A percentile compares a stretch with the other conserved stretches of the same genome.
Evolutionary conservation across 495 filamentous ascomycete genomes (phyloP).

Genomic region (Lasiosphaeria ovina): DNA sequence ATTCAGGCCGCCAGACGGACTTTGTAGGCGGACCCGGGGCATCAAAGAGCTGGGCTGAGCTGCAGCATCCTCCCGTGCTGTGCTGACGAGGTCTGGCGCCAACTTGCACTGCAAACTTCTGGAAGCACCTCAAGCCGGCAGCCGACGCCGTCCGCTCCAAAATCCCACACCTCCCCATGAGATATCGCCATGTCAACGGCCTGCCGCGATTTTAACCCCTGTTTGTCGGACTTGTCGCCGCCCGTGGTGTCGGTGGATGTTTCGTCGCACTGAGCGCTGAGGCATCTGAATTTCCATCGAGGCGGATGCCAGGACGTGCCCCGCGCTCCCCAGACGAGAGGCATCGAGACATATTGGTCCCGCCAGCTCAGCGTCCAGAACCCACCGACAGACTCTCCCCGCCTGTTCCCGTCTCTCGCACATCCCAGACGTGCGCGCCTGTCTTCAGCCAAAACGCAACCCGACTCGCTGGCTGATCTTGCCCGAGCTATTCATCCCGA

Average conservation of each 20-base stretch:
- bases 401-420: constrained; percentile 7
- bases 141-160: not conserved
- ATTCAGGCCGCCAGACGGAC: not conserved
- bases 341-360: constrained; percentile 6
- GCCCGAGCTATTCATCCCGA: constrained; percentile 5
- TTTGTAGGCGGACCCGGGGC: not conserved
- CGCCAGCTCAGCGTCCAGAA: constrained; percentile 4
- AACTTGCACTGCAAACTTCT: too few relatives aligned
- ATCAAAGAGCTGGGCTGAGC: too few relatives aligned
- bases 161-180: not conserved
- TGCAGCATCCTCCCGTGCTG: too few relatives aligned
- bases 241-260: constrained; percentile 11
- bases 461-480: constrained; percentile 19
- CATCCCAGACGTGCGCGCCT: not conserved
- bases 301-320: constrained; percentile 13
- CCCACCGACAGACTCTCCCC: not conserved
- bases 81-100: too few relatives aligned
- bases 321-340: constrained; percentile 19
- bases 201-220: constrained; percentile 4
- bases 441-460: constrained; percentile 17
- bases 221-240: constrained; percentile 1
- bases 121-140: too few relatives aligned
- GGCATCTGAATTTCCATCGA: constrained; percentile 7
- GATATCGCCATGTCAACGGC: constrained; percentile 12
- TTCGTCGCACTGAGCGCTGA: constrained; percentile 15